Evolutionary conservation across 2,329 filamentous ascomycete species (phyloP), one percentile per base, ranked within the genome.

Genomic region (Sclerotinia minor): DNA sequence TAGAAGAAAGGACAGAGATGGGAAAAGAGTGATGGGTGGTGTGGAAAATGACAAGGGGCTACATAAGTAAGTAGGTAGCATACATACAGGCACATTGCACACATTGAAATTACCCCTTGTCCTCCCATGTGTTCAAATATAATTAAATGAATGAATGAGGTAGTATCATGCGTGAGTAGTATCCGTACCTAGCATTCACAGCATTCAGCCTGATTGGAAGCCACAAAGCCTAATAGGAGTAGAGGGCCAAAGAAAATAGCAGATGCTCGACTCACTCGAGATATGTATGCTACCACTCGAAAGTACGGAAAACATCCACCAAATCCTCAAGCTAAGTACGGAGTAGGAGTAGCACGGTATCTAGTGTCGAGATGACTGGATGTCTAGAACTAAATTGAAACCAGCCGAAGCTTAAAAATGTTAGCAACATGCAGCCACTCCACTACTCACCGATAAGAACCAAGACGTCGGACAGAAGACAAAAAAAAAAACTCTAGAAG

Each of bases 391-490:
- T 57, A 49, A 44, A 57, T 24, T 57, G 32, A 4, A 57, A 38
- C 7, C n/a, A 41, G 53, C 54, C 54, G 32, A 57, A 21, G 54
- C 54, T 57, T 57, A 38, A 32, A 38, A 32, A 24, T 13, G 4
- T 38, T 55, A 38, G 32, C 32, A 38, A 38, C 3, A 29, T 44
- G 38, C 55, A 44, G 55, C 24, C 41, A 45, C 57, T 49, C 58
- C 58, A 49, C 44, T 21, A 13, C 59, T 49, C 59, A 50, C 32
- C 32, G 59, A 63, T 50, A 52, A 52, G 29, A 59, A 59, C 38
- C 38, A 45, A 45, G 24, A 38, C 6, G 38, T 7, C 38, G 57
- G 55, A 45, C 55, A 47, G 45, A 47, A 21, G 5, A 50, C 35
- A 11, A n/a, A n/a, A n/a, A 6, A 50, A 24, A 21, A 50, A 45